Base-by-base conservation (phyloP, 2,329 filamentous ascomycete genomes). In the Microsporum ferrugineum region DNA sequence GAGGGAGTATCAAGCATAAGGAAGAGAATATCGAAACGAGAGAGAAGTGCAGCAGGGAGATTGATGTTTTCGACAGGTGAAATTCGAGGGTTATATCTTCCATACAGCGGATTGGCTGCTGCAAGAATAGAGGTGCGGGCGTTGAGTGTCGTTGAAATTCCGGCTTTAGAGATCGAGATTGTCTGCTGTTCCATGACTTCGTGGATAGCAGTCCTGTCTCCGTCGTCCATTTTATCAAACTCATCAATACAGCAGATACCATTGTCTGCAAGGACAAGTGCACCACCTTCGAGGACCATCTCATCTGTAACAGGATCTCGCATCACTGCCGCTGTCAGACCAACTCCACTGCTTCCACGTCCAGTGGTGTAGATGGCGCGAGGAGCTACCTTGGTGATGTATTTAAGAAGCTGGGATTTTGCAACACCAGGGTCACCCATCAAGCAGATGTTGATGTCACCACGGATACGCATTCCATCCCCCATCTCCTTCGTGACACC, bases 401-500 rank as follows among this genome's bases (percentile, higher is more conserved):
- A 99, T 77, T 96, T 97, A 66, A 99, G 82, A 66, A 99, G 79
- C 78, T 99, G 94, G 41, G 94, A 99, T 78, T 99, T 99, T 78
- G 94, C 94, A 71, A 99, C 94, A 89, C 94, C 94, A 72, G 94
- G 94, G 71, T 99, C 94, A 81, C 94, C 94, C 94, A 99, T 99
- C 70, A 99, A 78, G 74, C 94, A 97, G 65, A 99, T 87, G 77
- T 99, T 99, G 79, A 99, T 95, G 71, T 99, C 94, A 69, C 94
- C 94, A 81, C 94, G 90, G 72, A 99, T 99, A 70, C 91, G 88
- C 94, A 99, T 97, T 63, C 94, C 94, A 70, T 99, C 94, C 59
- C 91, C 91, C 83, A 97, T 95, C 70, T 94, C 87, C 76, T 99
- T 99, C 2, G 86, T 94, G 1, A 96, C 92, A 78, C 94, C 94